Evolutionary conservation across 805 yeast species (phyloP).

Genomic region (Wickerhamiella sergipiensis): DNA sequence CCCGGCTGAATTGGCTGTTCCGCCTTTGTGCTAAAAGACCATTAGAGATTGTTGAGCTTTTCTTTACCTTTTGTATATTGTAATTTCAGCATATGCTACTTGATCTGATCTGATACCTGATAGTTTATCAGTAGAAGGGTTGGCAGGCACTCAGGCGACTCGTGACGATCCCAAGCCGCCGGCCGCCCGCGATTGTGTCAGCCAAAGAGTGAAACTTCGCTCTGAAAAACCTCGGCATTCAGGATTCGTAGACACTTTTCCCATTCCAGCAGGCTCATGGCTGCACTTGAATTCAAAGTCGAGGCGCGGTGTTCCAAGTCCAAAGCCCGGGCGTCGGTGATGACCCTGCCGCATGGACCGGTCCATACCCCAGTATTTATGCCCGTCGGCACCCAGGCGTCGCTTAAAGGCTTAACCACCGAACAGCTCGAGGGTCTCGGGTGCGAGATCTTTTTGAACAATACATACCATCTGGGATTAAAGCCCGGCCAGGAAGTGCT

Average conservation of each 20-base stretch:
- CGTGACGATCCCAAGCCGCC: no score
- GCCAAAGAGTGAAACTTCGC: neutral
- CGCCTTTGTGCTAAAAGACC: no score
- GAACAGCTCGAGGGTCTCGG: slow-evolving; percentile 29
- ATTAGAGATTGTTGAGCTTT: neutral
- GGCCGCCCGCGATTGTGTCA: no score
- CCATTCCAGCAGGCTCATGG: neutral
- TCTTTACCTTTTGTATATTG: neutral
- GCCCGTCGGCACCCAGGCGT: slow-evolving; percentile 37
- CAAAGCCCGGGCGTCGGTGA: slow-evolving; percentile 31
- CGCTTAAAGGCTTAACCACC: slow-evolving; percentile 32
- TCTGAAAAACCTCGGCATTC: neutral
- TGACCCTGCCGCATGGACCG: slow-evolving; percentile 31
- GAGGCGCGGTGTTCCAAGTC: slow-evolving; percentile 31
- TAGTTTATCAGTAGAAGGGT: no score
- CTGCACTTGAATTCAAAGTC: slow-evolving; percentile 28
- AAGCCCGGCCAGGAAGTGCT: slow-evolving; percentile 31
- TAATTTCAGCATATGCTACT: neutral
- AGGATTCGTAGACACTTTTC: neutral
- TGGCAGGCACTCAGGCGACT: no score
- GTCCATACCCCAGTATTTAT: slow-evolving; percentile 34
- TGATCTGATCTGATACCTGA: no score
- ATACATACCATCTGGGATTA: slow-evolving; percentile 32
- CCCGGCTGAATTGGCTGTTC: no score
- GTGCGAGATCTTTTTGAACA: slow-evolving; percentile 31